Percentiles rank a stretch among this genome's conserved stretches.
Evolutionary conservation across 495 filamentous ascomycete species (phyloP).

Genomic region (Daldinia loculata): DNA sequence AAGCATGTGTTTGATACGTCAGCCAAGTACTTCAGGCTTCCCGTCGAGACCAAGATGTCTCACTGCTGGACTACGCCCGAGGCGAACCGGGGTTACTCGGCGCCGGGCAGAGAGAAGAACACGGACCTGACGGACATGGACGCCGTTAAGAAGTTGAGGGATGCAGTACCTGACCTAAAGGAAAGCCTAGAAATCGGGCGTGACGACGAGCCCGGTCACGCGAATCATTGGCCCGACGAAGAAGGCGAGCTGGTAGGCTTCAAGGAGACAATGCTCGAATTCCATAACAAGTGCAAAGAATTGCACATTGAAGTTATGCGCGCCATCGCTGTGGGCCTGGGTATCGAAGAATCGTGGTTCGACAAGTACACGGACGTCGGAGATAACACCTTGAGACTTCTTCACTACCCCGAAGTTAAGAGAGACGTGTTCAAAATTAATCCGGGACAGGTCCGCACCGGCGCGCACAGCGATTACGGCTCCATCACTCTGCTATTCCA

Average conservation of each 20-base stretch:
- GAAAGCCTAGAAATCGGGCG: conserved; percentile 86
- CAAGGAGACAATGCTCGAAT: conserved; percentile 73
- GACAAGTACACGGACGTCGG: conserved; percentile 75
- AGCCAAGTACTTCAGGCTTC: conserved; percentile 78
- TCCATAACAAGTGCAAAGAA: conserved; percentile 75
- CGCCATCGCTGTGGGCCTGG: conserved; percentile 86
- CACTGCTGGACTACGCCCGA: conserved; percentile 75
- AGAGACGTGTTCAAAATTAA: conserved; percentile 75
- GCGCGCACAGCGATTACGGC: conserved; percentile 90
- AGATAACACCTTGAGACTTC: conserved; percentile 86
- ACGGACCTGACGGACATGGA: conserved; percentile 63
- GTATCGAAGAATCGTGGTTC: conserved; percentile 76
- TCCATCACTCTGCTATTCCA: conserved; percentile 91
- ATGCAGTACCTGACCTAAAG: conserved; percentile 76
- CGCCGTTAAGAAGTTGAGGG: conserved; percentile 67
- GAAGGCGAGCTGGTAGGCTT: conserved; percentile 72
- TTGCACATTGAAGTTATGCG: conserved; percentile 85
- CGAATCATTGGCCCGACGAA: conserved; percentile 84
- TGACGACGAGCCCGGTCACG: conserved; percentile 69
- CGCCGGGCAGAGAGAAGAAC: conserved; percentile 80
- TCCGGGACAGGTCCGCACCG: conserved; percentile 79
- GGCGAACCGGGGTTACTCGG: conserved; percentile 81
- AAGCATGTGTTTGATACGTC: conserved; percentile 73
- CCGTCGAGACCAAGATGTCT: conserved; percentile 72
- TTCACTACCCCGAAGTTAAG: conserved; percentile 83